phyloP scores from a whole-genome alignment of 2,329 filamentous ascomycete species.

The Claviceps humidiphila region DNA sequence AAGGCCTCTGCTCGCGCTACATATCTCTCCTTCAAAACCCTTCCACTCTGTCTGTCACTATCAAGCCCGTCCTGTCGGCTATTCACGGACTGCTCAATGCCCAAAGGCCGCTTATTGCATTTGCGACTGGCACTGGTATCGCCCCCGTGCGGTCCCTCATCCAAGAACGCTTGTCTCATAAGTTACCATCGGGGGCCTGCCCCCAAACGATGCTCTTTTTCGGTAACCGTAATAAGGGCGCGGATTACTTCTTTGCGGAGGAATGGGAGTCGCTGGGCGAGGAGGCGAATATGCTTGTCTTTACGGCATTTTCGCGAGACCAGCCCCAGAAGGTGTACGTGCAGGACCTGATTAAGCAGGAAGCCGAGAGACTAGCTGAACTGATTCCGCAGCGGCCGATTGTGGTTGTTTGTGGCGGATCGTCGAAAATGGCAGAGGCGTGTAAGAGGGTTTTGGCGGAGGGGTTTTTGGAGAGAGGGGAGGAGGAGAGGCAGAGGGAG shows the following conservation, averaged over 20 bases:
- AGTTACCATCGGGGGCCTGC: neutral
- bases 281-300: constrained; percentile 16
- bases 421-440: constrained; percentile 43
- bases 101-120: constrained; percentile 52
- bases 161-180: constrained; percentile 47
- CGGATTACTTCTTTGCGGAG: constrained; percentile 69
- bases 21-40: constrained; percentile 49
- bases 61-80: constrained; percentile 32
- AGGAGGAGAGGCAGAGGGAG: constrained; percentile 26
- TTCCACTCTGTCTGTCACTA: constrained; percentile 47
- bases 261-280: constrained; percentile 47
- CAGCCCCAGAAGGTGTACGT: constrained; percentile 39
- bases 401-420: constrained; percentile 42
- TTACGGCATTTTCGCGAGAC: constrained; percentile 37
- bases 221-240: constrained; percentile 59
- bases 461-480: constrained; percentile 26
- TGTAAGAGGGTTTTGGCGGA: constrained; percentile 40
- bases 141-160: constrained; percentile 73
- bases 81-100: constrained; percentile 24
- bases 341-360: constrained; percentile 37
- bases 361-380: constrained; percentile 20
- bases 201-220: constrained; percentile 57
- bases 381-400: constrained; percentile 28
- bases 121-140: constrained; percentile 77
- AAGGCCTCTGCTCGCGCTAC: constrained; percentile 86